Conservation (phyloP, 176 grass and related monocot species). For the Urochloa ruziziensis region DNA sequence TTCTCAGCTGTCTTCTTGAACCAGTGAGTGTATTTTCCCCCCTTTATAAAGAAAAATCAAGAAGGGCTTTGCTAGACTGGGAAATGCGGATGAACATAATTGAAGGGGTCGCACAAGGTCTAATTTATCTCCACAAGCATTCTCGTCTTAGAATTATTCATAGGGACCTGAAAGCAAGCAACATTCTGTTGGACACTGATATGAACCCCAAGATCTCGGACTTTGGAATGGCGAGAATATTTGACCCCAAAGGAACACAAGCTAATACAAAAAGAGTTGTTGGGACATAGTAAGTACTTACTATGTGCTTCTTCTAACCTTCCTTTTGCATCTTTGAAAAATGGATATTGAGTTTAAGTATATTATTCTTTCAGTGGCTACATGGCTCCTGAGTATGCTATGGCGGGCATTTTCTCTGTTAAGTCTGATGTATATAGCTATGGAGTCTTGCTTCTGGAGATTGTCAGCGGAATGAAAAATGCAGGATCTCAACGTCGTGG, state of each 20-base stretch:
- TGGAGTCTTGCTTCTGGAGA: slow-evolving; percentile 57
- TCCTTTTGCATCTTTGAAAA: neutral
- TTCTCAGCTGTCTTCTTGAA: neutral
- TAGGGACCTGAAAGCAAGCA: slow-evolving; percentile 65
- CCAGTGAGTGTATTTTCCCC: neutral
- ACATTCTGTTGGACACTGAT: slow-evolving; percentile 54
- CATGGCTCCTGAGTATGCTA: slow-evolving; percentile 67
- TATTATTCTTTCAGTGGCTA: slow-evolving; percentile 47
- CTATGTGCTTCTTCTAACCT: neutral
- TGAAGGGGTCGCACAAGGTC: slow-evolving; percentile 60
- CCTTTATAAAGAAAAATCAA: slow-evolving; percentile 29
- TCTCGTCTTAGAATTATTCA: slow-evolving; percentile 59
- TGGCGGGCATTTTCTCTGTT: slow-evolving; percentile 46
- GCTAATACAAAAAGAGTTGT: slow-evolving; percentile 51
- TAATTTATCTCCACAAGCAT: slow-evolving; percentile 73
- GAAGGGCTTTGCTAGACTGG: slow-evolving; percentile 41
- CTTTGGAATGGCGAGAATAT: slow-evolving; percentile 65
- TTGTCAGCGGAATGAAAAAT: slow-evolving; percentile 53
- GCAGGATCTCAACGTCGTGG: slow-evolving; percentile 25
- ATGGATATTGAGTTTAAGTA: neutral
- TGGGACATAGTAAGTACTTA: slow-evolving; percentile 59
- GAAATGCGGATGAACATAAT: slow-evolving; percentile 42
- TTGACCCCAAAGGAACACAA: slow-evolving; percentile 47
- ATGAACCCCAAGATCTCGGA: slow-evolving; percentile 79
- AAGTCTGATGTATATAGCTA: slow-evolving; percentile 68